These are phyloP conservation scores for Meyerozyma guilliermondii DNA, from an alignment of 1,139 yeast species.

Conservation along the genomic window DNA sequence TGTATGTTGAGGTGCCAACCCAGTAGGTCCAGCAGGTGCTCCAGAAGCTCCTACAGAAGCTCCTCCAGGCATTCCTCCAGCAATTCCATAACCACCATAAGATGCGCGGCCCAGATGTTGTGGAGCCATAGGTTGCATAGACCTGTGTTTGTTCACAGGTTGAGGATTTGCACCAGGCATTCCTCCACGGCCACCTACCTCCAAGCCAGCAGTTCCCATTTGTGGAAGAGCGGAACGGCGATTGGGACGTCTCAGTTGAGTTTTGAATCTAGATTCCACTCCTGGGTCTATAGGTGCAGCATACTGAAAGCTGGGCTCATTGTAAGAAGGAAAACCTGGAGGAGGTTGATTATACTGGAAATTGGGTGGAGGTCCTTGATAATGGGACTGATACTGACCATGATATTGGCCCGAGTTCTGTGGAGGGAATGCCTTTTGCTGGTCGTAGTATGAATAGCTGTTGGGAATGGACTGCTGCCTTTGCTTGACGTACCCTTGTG, in stretches of 20 bases:
- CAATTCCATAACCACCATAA: constrained; percentile 1
- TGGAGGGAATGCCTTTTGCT: background rate
- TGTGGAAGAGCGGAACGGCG: constrained; percentile 35
- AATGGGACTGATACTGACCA: background rate
- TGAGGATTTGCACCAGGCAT: constrained; percentile 34
- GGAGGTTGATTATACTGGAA: constrained; percentile 2
- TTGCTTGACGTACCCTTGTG: constrained; percentile 5
- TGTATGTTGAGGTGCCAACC: constrained; percentile 3
- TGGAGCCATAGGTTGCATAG: constrained; percentile 8
- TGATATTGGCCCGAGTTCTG: background rate
- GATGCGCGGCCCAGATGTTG: background rate
- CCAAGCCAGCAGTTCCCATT: constrained; percentile 32
- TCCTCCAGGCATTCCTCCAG: background rate
- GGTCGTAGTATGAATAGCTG: constrained; percentile 12
- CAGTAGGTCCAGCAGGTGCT: too few species aligned
- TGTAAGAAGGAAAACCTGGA: background rate
- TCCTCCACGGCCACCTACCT: constrained; percentile 49
- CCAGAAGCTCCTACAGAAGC: too few species aligned
- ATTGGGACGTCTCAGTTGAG: constrained; percentile 25
- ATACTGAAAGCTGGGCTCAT: constrained; percentile 7
- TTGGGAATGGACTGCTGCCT: constrained; percentile 15
- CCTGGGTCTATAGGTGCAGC: constrained; percentile 26
- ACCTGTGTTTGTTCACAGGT: constrained; percentile 11
- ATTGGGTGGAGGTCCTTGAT: background rate
- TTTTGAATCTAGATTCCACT: constrained; percentile 21